Base-by-base conservation (phyloP, 1,284 basidiomycete species). In the Polyporus tsugae region DNA sequence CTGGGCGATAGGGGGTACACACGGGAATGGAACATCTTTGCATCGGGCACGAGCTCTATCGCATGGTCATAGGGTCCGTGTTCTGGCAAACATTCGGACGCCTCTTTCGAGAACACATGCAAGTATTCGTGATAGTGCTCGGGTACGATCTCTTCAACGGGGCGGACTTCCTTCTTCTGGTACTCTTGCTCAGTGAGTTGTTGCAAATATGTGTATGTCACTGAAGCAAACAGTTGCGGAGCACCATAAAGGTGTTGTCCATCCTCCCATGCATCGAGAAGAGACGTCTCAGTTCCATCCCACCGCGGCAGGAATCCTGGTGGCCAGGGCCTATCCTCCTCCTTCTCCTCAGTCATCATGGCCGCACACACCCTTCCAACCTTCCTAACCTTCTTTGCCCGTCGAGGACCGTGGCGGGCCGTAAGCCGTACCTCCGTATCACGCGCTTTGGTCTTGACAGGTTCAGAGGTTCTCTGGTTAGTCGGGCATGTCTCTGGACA, bases 31-130 rank as follows among this genome's bases (percentile, higher is more conserved):
- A 59, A 65, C 36, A 63, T 60, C 55, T 63, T 36, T 1, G 55
- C 55, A 17, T 57, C 63, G 1, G 66, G 66, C 1, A 36, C 4
- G 0, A 71, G 61, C 19, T 71, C 66, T 1, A 67, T 67, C 2
- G 38, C 65, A 22, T 70, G 60, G 42, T 70, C 60, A 17, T 64
- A 67, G 3, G 63, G 61, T 1, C 61, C 25, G 13, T 35, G 44
- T 2, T 59, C 61, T 2, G 52, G 65, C 6, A 66, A 35, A 1
- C 13, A 1, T 6, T 57, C 39, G 19, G 38, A 61, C 6, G 58
- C 49, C 39, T 41, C 39, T 15, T 41, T 41, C 9, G 39, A 41
- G 39, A 41, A 41, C 15, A 41, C 39, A 41, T 15, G 39, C 39
- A 41, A 11, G 39, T 41, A 29, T 29, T 29, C 2, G 29, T 29